Evolutionary conservation across 83 land plant species (phyloP).

Genomic region (Picea abies): DNA sequence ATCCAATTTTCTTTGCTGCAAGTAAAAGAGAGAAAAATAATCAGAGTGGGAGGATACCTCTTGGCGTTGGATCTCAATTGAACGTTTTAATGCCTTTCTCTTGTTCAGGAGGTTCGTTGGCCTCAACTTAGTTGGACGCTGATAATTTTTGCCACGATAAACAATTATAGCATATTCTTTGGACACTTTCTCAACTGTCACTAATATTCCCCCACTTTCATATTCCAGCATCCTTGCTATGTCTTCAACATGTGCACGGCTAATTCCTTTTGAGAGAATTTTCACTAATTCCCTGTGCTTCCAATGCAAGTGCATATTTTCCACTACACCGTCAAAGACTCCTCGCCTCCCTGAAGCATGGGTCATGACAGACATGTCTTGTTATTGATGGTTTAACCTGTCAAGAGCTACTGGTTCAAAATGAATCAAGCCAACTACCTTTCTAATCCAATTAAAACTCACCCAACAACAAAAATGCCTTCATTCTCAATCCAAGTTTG

Average conservation of each 20-base stretch:
- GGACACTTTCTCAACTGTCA: conserved; percentile 69
- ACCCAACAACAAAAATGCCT: conserved; percentile 90
- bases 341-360: conserved; percentile 81
- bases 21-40: background rate
- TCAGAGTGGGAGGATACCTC: conserved; percentile 45
- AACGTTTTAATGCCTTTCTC: conserved; percentile 85
- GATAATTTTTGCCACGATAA: conserved; percentile 96
- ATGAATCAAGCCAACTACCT: background rate
- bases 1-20: background rate
- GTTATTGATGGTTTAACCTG: background rate
- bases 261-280: conserved; percentile 73
- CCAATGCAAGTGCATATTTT: conserved; percentile 99
- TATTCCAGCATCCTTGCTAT: conserved; percentile 82
- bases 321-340: conserved; percentile 95
- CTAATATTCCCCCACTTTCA: conserved; percentile 97
- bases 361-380: background rate
- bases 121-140: conserved; percentile 78
- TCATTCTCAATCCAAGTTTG: conserved; percentile 88
- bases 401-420: background rate
- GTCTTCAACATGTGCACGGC: conserved; percentile 60
- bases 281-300: conserved; percentile 97
- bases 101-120: conserved; percentile 89
- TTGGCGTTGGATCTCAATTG: conserved; percentile 88
- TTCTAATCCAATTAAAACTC: conserved; percentile 23
- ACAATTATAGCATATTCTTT: conserved; percentile 86